These are phyloP conservation scores for Aspergillus versicolor DNA, from an alignment of 2,329 filamentous ascomycete species.

Conservation along the genomic window DNA sequence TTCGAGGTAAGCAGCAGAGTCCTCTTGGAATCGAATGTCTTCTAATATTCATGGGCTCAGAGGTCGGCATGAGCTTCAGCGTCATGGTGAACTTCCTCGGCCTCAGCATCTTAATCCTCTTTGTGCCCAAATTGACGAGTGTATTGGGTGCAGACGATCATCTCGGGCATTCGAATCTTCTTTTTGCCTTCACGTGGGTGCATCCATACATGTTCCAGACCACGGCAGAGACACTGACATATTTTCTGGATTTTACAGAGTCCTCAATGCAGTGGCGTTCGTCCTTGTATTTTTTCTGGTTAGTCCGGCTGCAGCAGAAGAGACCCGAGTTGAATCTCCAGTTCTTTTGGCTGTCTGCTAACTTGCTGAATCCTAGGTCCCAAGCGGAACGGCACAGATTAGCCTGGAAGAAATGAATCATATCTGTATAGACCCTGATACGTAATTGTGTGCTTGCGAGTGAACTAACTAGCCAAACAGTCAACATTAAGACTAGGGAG, in stretches of 20 bases:
- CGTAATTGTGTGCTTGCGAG: no score
- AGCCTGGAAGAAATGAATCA: not conserved
- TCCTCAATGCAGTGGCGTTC: no score
- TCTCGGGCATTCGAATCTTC: not conserved
- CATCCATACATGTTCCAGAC: no score
- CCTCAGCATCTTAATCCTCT: constrained; percentile 18
- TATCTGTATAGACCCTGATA: not conserved
- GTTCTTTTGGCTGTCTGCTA: not conserved
- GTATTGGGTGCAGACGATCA: not conserved
- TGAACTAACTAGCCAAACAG: not conserved
- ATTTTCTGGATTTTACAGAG: no score
- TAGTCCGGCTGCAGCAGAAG: no score
- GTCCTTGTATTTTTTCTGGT: not conserved
- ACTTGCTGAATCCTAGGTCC: not conserved
- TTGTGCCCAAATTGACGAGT: constrained; percentile 18
- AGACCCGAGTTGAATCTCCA: not conserved
- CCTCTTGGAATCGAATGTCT: not conserved
- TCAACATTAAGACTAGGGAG: not conserved
- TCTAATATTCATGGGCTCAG: constrained; percentile 4
- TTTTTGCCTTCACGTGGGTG: not conserved
- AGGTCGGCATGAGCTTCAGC: constrained; percentile 27
- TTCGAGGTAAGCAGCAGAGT: constrained; percentile 16
- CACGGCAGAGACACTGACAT: no score
- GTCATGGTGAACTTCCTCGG: constrained; percentile 27
- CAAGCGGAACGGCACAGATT: not conserved